Evolutionary conservation across 768 basidiomycete species (phyloP), one percentile per base, ranked within the genome.

Genomic region (Tephrocybe rancida): DNA sequence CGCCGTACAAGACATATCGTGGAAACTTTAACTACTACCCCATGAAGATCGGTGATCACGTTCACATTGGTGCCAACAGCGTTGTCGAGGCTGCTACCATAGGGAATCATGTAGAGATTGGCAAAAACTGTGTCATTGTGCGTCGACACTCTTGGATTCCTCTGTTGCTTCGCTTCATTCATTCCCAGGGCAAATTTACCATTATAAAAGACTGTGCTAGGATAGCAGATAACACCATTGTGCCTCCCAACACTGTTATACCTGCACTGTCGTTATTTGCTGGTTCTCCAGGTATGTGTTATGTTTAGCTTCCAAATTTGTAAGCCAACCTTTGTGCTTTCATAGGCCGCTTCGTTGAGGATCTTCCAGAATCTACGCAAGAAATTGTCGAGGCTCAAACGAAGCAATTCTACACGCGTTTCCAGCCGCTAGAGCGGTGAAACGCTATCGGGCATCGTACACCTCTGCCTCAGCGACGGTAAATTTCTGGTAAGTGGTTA

Each of bases 11-110:
- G 70, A 93, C 91, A 0, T 94, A 93, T 67, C 84, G 91, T 47
- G 90, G 90, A 56, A 87, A 89, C 57, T 92, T 93, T 78, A 97
- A 98, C 65, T 98, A 95, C 72, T 98, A 98, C 64, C 96, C 96
- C 5, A 93, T 98, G 87, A 94, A 95, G 67, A 86, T 99, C 9
- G 92, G 93, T 2, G 95, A 98, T 71, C 86, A 92, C 65, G 97
- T 98, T 21, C 88, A 96, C 57, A 92, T 99, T 41, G 96, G 95
- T 14, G 84, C 89, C n/a, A 83, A 84, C 59, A 84, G 82, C 38
- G 85, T 98, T 48, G 82, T 99, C 19, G 97, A 99, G 72, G 97
- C 97, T 0, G 95, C 95, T 0, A 89, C 87, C 2, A 95, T 98
- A 44, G 96, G 97, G 3, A 92, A 88, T 63, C 87, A 94, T 59